Percentiles rank a stretch among this genome's conserved stretches.
These are phyloP conservation scores for Zoysia pacifica DNA, from an alignment of 176 grass and related monocot species.

Conservation along the genomic window DNA sequence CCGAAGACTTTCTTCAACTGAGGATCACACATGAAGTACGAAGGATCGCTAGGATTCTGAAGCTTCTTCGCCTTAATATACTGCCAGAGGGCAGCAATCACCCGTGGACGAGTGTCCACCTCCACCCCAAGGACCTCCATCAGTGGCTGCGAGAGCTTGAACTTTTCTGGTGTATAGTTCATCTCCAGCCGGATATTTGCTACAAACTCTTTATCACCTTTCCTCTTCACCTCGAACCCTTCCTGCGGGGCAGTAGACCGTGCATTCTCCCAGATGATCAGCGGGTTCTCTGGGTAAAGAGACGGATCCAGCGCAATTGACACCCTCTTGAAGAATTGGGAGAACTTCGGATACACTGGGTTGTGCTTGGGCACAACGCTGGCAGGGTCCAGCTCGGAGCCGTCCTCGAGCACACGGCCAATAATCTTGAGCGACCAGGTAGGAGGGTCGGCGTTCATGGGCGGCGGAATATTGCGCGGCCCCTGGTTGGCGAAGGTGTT, in stretches of 20 bases:
- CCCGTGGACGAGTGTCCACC: conserved; percentile 77
- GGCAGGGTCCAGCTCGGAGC: conserved; percentile 61
- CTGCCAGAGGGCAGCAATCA: conserved; percentile 91
- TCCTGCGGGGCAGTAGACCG: conserved; percentile 66
- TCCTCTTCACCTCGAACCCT: conserved; percentile 95
- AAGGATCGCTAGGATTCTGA: conserved; percentile 82
- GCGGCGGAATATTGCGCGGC: conserved; percentile 49
- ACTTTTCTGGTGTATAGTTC: conserved; percentile 90
- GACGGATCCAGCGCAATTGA: conserved; percentile 65
- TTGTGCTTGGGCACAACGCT: conserved; percentile 82
- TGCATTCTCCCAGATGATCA: conserved; percentile 83
- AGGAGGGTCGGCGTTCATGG: conserved; percentile 66
- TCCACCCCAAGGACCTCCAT: conserved; percentile 96
- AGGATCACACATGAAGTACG: conserved; percentile 80
- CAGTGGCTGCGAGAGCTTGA: conserved; percentile 64
- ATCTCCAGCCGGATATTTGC: conserved; percentile 77
- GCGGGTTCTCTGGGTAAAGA: conserved; percentile 78
- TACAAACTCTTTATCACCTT: conserved; percentile 88
- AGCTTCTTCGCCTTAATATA: conserved; percentile 96
- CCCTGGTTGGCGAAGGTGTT: conserved; percentile 93
- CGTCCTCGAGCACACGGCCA: conserved; percentile 83
- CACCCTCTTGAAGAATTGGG: conserved; percentile 87
- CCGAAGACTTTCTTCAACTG: conserved; percentile 81
- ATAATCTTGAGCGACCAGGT: conserved; percentile 98
- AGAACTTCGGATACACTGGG: conserved; percentile 87